phyloP scores from a whole-genome alignment of 208 protist species.

The Trypanosoma caninum region DNA sequence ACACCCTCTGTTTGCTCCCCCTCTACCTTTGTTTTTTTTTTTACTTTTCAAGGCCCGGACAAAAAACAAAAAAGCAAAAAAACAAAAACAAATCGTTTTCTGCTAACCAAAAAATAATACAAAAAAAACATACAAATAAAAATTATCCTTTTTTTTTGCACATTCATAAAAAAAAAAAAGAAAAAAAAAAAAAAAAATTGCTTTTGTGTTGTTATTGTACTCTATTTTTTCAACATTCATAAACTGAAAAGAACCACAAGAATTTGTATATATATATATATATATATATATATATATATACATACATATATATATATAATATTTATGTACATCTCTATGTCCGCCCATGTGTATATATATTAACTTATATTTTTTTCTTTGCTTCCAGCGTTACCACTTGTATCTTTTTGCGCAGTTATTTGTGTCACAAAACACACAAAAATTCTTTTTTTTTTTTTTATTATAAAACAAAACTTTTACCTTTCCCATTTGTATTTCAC shows the following conservation, averaged over 20 bases:
- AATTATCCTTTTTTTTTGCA: slow-evolving; percentile 20
- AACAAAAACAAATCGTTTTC: no score
- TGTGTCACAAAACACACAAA: not conserved
- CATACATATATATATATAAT: not conserved
- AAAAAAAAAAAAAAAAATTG: slow-evolving; percentile 10
- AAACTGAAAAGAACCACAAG: not conserved
- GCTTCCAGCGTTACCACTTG: not conserved
- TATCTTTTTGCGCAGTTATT: no score
- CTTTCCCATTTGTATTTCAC: no score
- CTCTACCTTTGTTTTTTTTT: slow-evolving; percentile 12
- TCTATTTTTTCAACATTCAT: not conserved
- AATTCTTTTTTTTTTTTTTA: not conserved
- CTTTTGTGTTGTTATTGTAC: not conserved
- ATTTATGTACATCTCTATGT: not conserved
- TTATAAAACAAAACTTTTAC: no score
- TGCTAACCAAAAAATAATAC: no score
- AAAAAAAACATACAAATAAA: slow-evolving; percentile 11
- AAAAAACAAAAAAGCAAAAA: not conserved
- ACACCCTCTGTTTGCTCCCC: not conserved
- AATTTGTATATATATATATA: not conserved
- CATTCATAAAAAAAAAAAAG: no score
- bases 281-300: not conserved
- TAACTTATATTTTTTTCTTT: no score
- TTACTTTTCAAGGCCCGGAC: not conserved
- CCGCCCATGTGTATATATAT: not conserved